Evolutionary conservation across 257 asterid species (phyloP), one percentile per base, ranked within the genome.

Genomic region (Plectranthus barbatus): DNA sequence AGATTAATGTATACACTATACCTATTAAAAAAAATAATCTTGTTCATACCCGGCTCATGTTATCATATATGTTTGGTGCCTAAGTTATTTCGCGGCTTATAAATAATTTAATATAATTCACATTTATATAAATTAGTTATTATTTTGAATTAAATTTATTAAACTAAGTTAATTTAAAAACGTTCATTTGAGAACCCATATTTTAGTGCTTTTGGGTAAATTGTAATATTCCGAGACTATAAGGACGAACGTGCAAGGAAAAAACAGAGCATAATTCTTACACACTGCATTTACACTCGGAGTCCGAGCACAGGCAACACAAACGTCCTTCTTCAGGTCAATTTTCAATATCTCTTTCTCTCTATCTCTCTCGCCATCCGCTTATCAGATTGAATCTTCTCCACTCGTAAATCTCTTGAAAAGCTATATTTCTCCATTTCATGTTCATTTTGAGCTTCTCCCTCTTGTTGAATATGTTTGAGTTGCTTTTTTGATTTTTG

Each of bases 221-320:
- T 31, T 31, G 36, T 31, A 31, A 31, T 31, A 31, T 31, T 1
- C 5, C 5, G 7, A 31, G 6, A 39, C 12, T 44, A 24, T n/a
- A 39, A 46, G 71, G 71, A 46, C 10, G 47, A 37, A 12, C 41
- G 10, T 56, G 72, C 33, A 67, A 67, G n/a, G n/a, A n/a, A 42
- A 26, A 6, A 5, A 2, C 12, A 13, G 6, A 23, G 12, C 34
- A 13, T 42, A 33, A 19, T 1, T 2, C 4, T 21, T 29, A 4
- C 39, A 40, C 42, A 36, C 50, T 39, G 33, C 21, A 17, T 26
- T 24, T 39, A 68, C 59, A 36, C 12, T 58, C 5, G n/a, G 14
- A 4, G 4, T 53, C 4, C 26, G 9, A 15, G 21, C 56, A 40
- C 48, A 50, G 39, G 18, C 37, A 13, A 19, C 44, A 15, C 55